These are phyloP conservation scores for Boletus vermiculosoides DNA, from an alignment of 768 basidiomycete species.

Conservation along the genomic window DNA sequence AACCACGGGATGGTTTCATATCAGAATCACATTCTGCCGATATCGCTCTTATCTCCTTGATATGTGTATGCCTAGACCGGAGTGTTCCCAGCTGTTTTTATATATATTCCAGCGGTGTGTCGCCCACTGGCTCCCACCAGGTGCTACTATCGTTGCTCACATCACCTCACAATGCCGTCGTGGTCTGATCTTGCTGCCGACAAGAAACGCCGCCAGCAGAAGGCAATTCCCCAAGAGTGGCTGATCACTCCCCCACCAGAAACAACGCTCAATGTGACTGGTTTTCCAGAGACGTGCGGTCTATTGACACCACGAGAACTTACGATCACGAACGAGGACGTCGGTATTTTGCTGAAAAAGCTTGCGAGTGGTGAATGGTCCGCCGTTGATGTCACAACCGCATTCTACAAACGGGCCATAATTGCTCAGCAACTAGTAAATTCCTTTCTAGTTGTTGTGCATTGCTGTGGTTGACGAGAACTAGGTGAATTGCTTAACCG, in stretches of 20 bases:
- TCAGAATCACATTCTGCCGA: neutral
- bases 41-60: constrained; percentile 9
- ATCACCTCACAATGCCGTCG: constrained; percentile 11
- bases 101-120: constrained; percentile 8
- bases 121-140: no score
- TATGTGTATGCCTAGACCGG: neutral
- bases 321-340: constrained; percentile 53
- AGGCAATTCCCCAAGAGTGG: constrained; percentile 67
- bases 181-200: constrained; percentile 57
- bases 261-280: constrained; percentile 50
- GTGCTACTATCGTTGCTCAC: neutral
- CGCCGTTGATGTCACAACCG: constrained; percentile 64
- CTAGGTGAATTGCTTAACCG: constrained; percentile 79
- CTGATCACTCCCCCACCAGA: constrained; percentile 47
- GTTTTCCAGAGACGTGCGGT: constrained; percentile 54
- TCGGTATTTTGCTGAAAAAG: constrained; percentile 48
- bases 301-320: constrained; percentile 56
- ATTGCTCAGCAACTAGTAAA: constrained; percentile 76
- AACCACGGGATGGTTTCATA: neutral
- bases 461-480: neutral
- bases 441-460: neutral
- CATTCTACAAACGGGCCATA: constrained; percentile 76
- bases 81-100: constrained; percentile 1
- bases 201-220: constrained; percentile 53
- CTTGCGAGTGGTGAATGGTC: constrained; percentile 57